phyloP scores from a whole-genome alignment of 345 rosid species.

The Geranium rotundifolium region DNA sequence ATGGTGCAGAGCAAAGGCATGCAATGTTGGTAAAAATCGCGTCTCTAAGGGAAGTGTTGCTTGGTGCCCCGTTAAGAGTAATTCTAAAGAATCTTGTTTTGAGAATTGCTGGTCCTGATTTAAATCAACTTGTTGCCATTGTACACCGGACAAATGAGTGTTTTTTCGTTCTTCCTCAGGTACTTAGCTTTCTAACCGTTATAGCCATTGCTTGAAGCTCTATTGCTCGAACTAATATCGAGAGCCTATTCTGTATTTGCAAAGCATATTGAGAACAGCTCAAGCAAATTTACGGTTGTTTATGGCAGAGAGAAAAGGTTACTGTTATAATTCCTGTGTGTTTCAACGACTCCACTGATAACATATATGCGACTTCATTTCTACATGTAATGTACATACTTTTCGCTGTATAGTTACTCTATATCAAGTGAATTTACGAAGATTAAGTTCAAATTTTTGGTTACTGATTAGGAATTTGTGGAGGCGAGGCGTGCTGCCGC shows the following conservation, averaged over 20 bases:
- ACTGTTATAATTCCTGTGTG: conserved; percentile 86
- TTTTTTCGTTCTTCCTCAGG: conserved; percentile 78
- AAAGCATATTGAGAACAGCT: too few species aligned
- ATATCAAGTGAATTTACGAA: neutral
- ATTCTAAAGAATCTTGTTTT: conserved; percentile 65
- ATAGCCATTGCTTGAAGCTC: neutral
- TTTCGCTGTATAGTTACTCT: neutral
- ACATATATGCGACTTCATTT: conserved; percentile 74
- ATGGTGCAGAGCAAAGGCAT: conserved; percentile 44
- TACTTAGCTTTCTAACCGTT: conserved; percentile 9
- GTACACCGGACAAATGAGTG: conserved; percentile 94
- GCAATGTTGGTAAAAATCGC: conserved; percentile 61
- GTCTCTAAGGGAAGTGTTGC: conserved; percentile 76
- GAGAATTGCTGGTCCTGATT: conserved; percentile 48
- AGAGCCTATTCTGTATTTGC: too few species aligned
- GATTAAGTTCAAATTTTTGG: neutral
- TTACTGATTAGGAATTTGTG: conserved; percentile 59
- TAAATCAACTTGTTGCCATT: conserved; percentile 55
- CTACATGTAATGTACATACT: conserved; percentile 42
- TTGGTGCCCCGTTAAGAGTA: conserved; percentile 80
- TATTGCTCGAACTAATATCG: neutral
- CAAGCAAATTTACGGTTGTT: neutral
- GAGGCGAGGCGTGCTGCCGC: conserved; percentile 78
- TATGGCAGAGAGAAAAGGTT: conserved; percentile 69
- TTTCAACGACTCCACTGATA: conserved; percentile 76